phyloP scores from a whole-genome alignment of 2,329 filamentous ascomycete genomes.

The Neonectria hederae region DNA sequence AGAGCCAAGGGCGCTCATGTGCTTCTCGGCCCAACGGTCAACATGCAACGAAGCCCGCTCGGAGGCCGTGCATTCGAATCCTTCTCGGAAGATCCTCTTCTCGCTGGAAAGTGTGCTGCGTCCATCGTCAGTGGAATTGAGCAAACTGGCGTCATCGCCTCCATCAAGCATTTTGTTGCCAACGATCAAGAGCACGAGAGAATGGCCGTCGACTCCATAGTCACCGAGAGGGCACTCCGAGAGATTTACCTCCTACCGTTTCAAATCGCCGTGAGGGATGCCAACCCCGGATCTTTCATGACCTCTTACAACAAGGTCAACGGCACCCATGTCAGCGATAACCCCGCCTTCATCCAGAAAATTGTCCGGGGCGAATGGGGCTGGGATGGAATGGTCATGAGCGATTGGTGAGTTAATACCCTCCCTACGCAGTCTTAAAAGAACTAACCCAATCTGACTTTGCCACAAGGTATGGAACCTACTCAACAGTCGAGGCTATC shows the following conservation, averaged over 20 bases:
- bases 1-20: conserved; percentile 9
- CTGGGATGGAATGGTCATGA: conserved; percentile 3
- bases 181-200: conserved; percentile 16
- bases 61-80: conserved; percentile 8
- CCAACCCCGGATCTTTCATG: conserved; percentile 12
- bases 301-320: conserved; percentile 13
- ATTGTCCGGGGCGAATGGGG: conserved; percentile 9
- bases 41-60: conserved; percentile 11
- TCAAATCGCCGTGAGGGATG: conserved; percentile 10
- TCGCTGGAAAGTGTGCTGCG: conserved; percentile 4
- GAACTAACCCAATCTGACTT: background rate
- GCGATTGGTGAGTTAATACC: conserved; percentile 1
- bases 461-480: conserved; percentile 3
- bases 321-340: conserved; percentile 4
- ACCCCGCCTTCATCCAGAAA: conserved; percentile 5
- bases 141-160: conserved; percentile 1
- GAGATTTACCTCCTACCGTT: conserved; percentile 8
- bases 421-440: too few relatives aligned
- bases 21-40: conserved; percentile 9
- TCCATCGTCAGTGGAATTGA: background rate
- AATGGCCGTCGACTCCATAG: conserved; percentile 1
- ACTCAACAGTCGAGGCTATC: conserved; percentile 7
- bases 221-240: conserved; percentile 6
- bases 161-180: conserved; percentile 9
- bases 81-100: conserved; percentile 8